Percentiles rank a stretch among this genome's conserved stretches.
These are phyloP conservation scores for Euphorbia celastroides DNA, from an alignment of 441 rosid genomes.

Conservation along the genomic window DNA sequence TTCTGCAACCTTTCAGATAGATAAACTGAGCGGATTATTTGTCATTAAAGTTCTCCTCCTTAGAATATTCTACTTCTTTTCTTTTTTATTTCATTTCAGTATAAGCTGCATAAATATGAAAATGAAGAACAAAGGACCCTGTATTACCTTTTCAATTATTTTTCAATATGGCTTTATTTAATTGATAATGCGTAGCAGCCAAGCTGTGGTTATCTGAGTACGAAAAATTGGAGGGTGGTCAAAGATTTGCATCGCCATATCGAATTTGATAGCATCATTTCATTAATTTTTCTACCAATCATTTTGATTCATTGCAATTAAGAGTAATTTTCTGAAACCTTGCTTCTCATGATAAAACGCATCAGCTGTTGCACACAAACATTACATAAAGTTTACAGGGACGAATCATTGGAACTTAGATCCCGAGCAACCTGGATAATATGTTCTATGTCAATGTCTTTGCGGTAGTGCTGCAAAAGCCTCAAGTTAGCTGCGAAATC, in stretches of 20 bases:
- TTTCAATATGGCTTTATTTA: too few relatives aligned
- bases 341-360: background rate
- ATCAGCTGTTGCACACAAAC: background rate
- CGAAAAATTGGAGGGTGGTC: background rate
- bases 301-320: background rate
- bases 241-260: background rate
- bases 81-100: too few relatives aligned
- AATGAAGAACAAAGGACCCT: too few relatives aligned
- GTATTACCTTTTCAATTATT: too few relatives aligned
- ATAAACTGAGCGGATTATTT: too few relatives aligned
- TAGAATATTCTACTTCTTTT: too few relatives aligned
- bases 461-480: conserved; percentile 56
- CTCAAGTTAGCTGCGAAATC: conserved; percentile 60
- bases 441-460: conserved; percentile 42
- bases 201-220: background rate
- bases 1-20: too few relatives aligned
- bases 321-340: background rate
- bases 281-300: background rate
- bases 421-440: conserved; percentile 54
- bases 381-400: conserved; percentile 22
- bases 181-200: background rate
- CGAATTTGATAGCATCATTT: background rate
- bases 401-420: conserved; percentile 42
- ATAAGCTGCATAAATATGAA: too few relatives aligned
- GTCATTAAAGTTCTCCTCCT: too few relatives aligned